Conservation (phyloP, 2,329 filamentous ascomycete genomes). For the Colletotrichum sp. region DNA sequence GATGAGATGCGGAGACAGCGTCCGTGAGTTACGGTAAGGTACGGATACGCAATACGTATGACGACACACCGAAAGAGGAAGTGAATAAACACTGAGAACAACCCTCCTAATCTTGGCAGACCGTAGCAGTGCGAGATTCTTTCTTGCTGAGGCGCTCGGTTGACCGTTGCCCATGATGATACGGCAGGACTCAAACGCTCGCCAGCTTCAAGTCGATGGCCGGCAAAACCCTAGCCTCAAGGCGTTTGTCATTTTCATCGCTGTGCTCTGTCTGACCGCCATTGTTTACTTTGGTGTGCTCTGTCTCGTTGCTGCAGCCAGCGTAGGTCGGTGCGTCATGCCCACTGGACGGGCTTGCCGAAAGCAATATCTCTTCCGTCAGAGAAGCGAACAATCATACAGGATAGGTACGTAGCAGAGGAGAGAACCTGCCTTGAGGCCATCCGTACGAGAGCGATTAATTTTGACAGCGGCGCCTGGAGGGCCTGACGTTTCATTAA, state of each 20-base stretch:
- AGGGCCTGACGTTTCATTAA: background rate
- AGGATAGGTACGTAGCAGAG: background rate
- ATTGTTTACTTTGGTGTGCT: background rate
- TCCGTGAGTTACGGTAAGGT: background rate
- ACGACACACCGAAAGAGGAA: background rate
- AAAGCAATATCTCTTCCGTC: background rate
- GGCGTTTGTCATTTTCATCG: background rate
- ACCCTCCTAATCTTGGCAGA: background rate
- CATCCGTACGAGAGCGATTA: background rate
- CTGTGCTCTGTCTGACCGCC: background rate
- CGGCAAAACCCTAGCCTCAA: background rate
- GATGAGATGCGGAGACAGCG: background rate
- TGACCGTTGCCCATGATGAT: constrained; percentile 2
- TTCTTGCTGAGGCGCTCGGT: constrained; percentile 1
- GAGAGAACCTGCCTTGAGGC: background rate
- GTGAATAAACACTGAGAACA: background rate
- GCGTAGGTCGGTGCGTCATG: background rate
- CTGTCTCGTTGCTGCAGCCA: background rate
- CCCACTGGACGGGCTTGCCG: background rate
- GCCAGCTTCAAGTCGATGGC: background rate
- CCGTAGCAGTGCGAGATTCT: background rate
- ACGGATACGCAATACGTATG: background rate
- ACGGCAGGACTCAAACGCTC: background rate
- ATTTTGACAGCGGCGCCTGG: background rate
- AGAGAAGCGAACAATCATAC: background rate